These are phyloP conservation scores for Podospora didyma DNA, from an alignment of 495 filamentous ascomycete genomes.

Conservation along the genomic window DNA sequence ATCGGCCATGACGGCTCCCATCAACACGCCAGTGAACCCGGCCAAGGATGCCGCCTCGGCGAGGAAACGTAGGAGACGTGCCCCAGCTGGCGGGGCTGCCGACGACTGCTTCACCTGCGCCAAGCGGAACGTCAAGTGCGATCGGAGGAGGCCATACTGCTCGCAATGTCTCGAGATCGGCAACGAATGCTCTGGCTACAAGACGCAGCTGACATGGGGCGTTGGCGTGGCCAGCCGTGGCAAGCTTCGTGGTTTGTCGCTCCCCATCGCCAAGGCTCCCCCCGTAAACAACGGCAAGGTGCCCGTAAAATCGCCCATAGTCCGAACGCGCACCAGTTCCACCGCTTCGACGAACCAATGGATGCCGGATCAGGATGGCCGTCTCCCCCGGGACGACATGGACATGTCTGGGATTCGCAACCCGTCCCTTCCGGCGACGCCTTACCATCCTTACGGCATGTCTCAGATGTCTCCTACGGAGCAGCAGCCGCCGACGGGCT, in stretches of 20 bases:
- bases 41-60: slow-evolving; percentile 43
- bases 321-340: slow-evolving; percentile 36
- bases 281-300: slow-evolving; percentile 49
- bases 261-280: slow-evolving; percentile 76
- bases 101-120: slow-evolving; percentile 96
- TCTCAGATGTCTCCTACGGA: slow-evolving; percentile 34
- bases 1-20: slow-evolving; percentile 39
- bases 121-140: slow-evolving; percentile 78
- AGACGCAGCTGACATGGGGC: slow-evolving; percentile 96
- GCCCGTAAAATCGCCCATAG: slow-evolving; percentile 27
- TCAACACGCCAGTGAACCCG: slow-evolving; percentile 35
- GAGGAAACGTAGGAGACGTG: slow-evolving; percentile 82
- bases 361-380: slow-evolving; percentile 31
- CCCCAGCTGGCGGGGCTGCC: slow-evolving; percentile 81
- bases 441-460: slow-evolving; percentile 38
- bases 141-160: slow-evolving; percentile 90
- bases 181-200: slow-evolving; percentile 94
- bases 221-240: slow-evolving; percentile 95
- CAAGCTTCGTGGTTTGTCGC: slow-evolving; percentile 83
- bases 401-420: slow-evolving; percentile 21
- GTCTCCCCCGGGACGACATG: slow-evolving; percentile 25
- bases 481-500: slow-evolving; percentile 26
- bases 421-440: slow-evolving; percentile 23
- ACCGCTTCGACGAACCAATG: slow-evolving; percentile 34
- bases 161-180: slow-evolving; percentile 88